Evolutionary conservation across 2,329 filamentous ascomycete genomes (phyloP).

Genomic region (Sclerotinia subarctica): DNA sequence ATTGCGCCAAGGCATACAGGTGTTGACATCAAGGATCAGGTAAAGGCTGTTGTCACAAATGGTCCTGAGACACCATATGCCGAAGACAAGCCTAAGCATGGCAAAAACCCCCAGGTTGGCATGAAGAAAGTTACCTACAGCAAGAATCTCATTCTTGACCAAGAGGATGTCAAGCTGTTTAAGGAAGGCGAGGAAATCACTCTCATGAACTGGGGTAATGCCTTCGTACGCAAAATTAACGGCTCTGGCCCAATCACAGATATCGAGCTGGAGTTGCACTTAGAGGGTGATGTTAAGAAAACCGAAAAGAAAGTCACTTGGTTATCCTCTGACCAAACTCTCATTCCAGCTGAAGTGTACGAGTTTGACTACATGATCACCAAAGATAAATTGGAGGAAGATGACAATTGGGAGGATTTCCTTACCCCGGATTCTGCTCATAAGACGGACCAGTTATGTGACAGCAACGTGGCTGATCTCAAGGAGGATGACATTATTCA

Average conservation of each 20-base stretch:
- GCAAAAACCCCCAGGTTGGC: constrained; percentile 82
- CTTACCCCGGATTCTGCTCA: constrained; percentile 71
- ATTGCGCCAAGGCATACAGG: constrained; percentile 71
- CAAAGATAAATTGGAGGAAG: constrained; percentile 89
- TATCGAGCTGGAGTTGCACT: constrained; percentile 81
- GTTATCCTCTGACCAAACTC: constrained; percentile 74
- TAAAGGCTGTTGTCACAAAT: constrained; percentile 67
- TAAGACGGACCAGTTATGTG: constrained; percentile 71
- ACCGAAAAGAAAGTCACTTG: constrained; percentile 97
- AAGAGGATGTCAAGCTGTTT: constrained; percentile 80
- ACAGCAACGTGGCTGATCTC: constrained; percentile 73
- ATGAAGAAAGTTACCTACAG: constrained; percentile 82
- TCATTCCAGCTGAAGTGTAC: constrained; percentile 80
- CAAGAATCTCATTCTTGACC: constrained; percentile 74
- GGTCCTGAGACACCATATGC: constrained; percentile 58
- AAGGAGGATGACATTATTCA: constrained; percentile 92
- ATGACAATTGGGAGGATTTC: constrained; percentile 81
- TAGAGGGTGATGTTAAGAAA: constrained; percentile 89
- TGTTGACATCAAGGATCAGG: constrained; percentile 66
- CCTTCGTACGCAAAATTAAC: constrained; percentile 67
- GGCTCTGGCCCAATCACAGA: constrained; percentile 59
- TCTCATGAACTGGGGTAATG: constrained; percentile 95
- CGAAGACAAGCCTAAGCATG: constrained; percentile 80
- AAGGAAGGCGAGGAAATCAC: constrained; percentile 87
- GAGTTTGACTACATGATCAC: constrained; percentile 95